Base-by-base conservation (phyloP, 2,329 filamentous ascomycete genomes). In the Pezicula neosporulosa region DNA sequence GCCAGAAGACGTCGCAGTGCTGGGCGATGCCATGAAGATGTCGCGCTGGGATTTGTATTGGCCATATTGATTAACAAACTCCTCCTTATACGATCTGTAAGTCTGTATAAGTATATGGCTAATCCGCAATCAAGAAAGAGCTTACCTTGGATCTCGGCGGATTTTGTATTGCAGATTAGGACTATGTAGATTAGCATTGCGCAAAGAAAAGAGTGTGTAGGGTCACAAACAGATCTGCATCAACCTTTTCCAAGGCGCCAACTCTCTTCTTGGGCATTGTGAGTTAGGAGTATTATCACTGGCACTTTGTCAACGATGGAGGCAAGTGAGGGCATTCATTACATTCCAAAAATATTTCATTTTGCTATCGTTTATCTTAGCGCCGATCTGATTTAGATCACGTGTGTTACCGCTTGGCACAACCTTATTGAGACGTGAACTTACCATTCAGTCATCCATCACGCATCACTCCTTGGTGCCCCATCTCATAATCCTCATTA, bases 81-180 rank as follows among this genome's bases (percentile, higher is more conserved):
- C 93, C 60, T 95, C 89, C 55, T 86, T 82, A 71, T 97, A 97
- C 3, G 91, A 95, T 64, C 85, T 89, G 28, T 38, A 45, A 42
- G 9, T 37, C 39, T 48, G 33, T 24, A 48, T 54, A 41, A 55
- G 49, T 35, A 52, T 35, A n/a, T 19, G 39, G 41, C 44, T 18
- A 33, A 19, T 15, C 30, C 10, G 6, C 36, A 37, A 9, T 47
- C 13, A 43, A 38, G 19, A 35, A 37, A 21, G 16, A 21, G 44
- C 81, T 67, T 77, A 88, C 79, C 85, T 82, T 43, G 92, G 90
- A 72, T 97, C 92, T 69, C 86, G 82, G 58, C 87, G 83, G 66
- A 96, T 91, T 74, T 96, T 96, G 76, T 96, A 90, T 68, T 96
- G 91, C 47, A 97, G 76, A 71, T 87, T 94, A 57, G 90, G 85